phyloP scores from a whole-genome alignment of 2,329 filamentous ascomycete species.

The Hypoxylon sp. region DNA sequence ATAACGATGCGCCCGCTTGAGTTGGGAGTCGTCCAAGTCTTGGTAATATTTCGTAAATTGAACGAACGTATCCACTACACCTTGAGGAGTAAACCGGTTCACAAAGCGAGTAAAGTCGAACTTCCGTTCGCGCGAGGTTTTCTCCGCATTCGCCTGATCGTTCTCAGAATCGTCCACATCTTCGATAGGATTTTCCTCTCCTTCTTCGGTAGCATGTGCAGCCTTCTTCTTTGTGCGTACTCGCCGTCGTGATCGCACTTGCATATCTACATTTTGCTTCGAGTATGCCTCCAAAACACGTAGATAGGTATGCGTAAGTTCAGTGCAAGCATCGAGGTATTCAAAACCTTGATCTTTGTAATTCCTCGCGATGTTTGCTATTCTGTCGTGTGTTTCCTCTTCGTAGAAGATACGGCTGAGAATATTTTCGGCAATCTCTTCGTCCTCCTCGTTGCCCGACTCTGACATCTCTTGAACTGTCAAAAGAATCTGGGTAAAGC shows the following conservation, averaged over 20 bases:
- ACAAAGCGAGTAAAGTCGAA: constrained; percentile 92
- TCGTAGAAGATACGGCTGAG: constrained; percentile 98
- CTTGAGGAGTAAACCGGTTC: constrained; percentile 81
- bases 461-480: constrained; percentile 93
- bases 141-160: constrained; percentile 75
- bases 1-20: constrained; percentile 92
- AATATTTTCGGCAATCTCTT: constrained; percentile 98
- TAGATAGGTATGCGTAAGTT: constrained; percentile 89
- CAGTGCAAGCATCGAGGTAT: constrained; percentile 90
- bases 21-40: constrained; percentile 79
- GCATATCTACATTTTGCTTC: constrained; percentile 93
- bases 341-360: constrained; percentile 95
- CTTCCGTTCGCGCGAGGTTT: constrained; percentile 80
- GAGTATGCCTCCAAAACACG: constrained; percentile 92
- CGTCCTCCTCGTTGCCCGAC: constrained; percentile 86
- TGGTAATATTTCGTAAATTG: constrained; percentile 80
- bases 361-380: constrained; percentile 80
- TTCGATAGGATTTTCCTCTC: constrained; percentile 60
- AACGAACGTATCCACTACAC: constrained; percentile 88
- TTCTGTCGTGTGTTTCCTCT: constrained; percentile 88
- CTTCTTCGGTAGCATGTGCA: constrained; percentile 54
- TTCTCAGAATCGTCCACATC: constrained; percentile 75
- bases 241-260: constrained; percentile 83
- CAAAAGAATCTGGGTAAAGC: constrained; percentile 91
- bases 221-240: constrained; percentile 77